Percentiles rank a stretch among this genome's conserved stretches.
Conservation (phyloP, 2,329 filamentous ascomycete species). For the Neonectria neomacrospora region DNA sequence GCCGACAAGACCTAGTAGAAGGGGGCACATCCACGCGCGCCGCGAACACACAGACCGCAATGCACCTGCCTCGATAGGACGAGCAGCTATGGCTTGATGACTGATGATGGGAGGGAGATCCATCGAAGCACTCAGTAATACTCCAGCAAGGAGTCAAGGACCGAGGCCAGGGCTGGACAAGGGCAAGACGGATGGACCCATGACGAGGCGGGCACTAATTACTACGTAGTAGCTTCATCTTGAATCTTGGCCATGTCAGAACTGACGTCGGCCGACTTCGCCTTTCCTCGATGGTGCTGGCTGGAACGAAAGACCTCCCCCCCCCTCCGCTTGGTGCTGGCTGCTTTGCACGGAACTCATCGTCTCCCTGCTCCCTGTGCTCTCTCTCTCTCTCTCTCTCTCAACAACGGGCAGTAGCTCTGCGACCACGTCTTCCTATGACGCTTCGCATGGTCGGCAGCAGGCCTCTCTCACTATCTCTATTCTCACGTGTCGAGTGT, state of each 20-base stretch:
- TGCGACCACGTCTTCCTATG: not conserved
- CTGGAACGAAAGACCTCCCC: slow-evolving; percentile 4
- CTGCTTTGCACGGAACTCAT: not conserved
- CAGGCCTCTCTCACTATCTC: not conserved
- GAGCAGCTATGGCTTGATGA: slow-evolving; percentile 10
- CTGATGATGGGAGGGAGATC: slow-evolving; percentile 14
- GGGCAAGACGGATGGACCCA: slow-evolving; percentile 2
- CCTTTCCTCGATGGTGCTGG: slow-evolving; percentile 14
- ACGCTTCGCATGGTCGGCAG: not conserved
- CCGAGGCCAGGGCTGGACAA: slow-evolving; percentile 8
- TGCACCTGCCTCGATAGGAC: slow-evolving; percentile 19
- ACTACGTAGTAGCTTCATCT: slow-evolving; percentile 20
- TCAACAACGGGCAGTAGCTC: not conserved
- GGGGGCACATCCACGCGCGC: slow-evolving; percentile 23
- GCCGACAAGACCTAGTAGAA: slow-evolving; percentile 1
- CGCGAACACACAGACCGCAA: slow-evolving; percentile 15
- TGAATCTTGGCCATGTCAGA: not conserved
- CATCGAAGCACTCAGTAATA: not conserved
- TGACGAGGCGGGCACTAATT: slow-evolving; percentile 18
- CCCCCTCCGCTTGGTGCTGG: not conserved
- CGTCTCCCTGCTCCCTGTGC: slow-evolving; percentile 1
- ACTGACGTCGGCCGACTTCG: slow-evolving; percentile 5
- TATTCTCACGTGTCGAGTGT: not conserved
- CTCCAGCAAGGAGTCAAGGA: slow-evolving; percentile 4
- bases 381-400: too few species aligned